Base-by-base conservation (phyloP, 2,329 filamentous ascomycete species). In the Byssochlamys sp. region DNA sequence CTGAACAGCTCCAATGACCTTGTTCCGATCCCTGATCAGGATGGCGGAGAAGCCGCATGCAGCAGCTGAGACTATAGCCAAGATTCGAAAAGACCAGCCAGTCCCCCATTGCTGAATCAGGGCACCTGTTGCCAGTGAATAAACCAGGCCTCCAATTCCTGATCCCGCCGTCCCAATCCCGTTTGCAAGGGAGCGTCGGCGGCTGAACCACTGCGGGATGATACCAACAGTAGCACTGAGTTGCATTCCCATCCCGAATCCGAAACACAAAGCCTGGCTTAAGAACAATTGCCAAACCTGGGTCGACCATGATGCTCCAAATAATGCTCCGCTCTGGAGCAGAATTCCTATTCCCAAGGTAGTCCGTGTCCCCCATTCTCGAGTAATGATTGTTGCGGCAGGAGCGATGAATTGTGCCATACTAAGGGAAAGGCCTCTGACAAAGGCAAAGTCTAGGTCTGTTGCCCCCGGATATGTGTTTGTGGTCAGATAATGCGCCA, bases 281-380 rank as follows among this genome's bases (percentile, higher is more conserved):
- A n/a, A n/a, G n/a, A 85, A 83, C 7, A 86, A 73, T 27, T 85
- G 82, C 81, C 82, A 85, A 61, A 82, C 81, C 28, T 78, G 63
- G 0, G 63, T 76, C 11, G 81, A 78, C 60, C 85, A 85, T 28
- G 28, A 28, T 28, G 28, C 28, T 28, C 77, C 78, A 52, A 85
- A 80, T 28, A 85, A 74, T 26, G 79, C 79, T 1, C 76, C 65
- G 0, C 80, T 80, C 61, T 84, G 77, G 54, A 84, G 72, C 14
- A 75, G 73, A 3, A 84, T 72, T 26, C 83, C 83, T 11, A 82
- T 70, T 50, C 82, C 76, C 0, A 85, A 73, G 0, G 81, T 82
- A 2, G 75, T 73, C 12, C 79, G 76, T 2, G 80, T 84, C 12
- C 81, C 81, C 59, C 73, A 81, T 11, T 75, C 61, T 3, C 81